Base-by-base conservation (phyloP, 495 filamentous ascomycete genomes). In the Trichoderma gamsii region DNA sequence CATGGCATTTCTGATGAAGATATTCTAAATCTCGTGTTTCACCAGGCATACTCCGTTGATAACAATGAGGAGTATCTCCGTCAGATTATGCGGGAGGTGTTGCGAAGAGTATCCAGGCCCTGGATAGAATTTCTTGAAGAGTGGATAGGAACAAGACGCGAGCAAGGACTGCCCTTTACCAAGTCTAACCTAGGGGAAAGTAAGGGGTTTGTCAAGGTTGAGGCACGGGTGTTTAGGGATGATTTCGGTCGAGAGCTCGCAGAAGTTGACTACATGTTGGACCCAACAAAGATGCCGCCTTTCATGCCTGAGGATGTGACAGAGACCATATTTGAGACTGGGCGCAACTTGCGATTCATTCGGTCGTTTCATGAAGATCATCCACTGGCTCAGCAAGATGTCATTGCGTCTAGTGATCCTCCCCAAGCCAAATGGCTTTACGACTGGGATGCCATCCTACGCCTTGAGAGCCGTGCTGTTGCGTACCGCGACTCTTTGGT, bases 331-430 rank as follows among this genome's bases (percentile, higher is more conserved):
- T 93, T 90, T 66, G 92, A 98, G 72, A 90, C 85, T 21, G 92
- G 91, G 1, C 84, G 86, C 69, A 93, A 89, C 71, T 76, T 97
- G 63, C 84, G 90, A 32, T 85, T 96, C 66, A 78, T 97, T 23
- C 85, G 87, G 68, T 79, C 78, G 15, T 86, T 90, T 72, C 89
- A 93, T 71, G 86, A 92, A n/a, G 82, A 89, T 7, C 92, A 97
- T 76, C 90, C 91, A 0, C 79, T 97, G 63, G 82, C 86, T 25
- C 82, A 79, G 64, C 71, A 77, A 41, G 81, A 83, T 52, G 73
- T 79, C 13, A 76, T 85, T 38, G 72, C 71, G 21, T 73, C 73
- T n/a, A 74, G 79, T 23, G 76, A 80, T 27, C 81, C 85, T 44
- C 88, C 90, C 2, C 76, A 71, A 23, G 76, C 96, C 15, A 79